These are phyloP conservation scores for Diplodia corticola DNA, from an alignment of 2,329 filamentous ascomycete species.

Conservation along the genomic window DNA sequence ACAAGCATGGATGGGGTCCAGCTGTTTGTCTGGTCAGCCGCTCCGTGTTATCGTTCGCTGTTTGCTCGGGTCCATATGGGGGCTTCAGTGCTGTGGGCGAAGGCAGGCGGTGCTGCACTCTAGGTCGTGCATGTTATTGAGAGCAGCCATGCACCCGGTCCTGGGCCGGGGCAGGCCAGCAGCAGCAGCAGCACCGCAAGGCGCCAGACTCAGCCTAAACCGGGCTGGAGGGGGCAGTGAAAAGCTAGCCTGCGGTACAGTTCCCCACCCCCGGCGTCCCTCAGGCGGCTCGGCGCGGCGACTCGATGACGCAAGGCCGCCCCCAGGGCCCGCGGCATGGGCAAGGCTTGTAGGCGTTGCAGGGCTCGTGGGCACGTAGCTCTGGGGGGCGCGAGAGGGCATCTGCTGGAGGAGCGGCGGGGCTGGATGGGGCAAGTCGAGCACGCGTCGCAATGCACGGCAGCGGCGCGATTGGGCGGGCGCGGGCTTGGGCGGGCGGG, in stretches of 20 bases:
- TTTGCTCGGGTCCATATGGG: not conserved
- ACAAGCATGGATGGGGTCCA: not conserved
- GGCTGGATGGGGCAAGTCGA: not conserved
- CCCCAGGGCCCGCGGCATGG: not conserved
- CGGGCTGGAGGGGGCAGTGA: not conserved
- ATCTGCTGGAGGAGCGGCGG: not conserved
- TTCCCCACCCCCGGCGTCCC: slow-evolving; percentile 5
- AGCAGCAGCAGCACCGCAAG: not conserved
- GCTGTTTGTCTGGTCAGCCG: not conserved
- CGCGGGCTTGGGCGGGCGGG: no score
- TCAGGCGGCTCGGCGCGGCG: not conserved
- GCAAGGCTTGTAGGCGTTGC: not conserved
- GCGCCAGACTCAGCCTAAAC: not conserved
- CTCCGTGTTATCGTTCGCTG: not conserved
- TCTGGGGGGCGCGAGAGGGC: not conserved
- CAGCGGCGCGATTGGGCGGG: not conserved
- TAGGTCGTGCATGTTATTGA: not conserved
- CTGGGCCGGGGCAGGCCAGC: not conserved
- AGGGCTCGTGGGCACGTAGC: no score
- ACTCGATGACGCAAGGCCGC: not conserved
- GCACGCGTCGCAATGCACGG: slow-evolving; percentile 1
- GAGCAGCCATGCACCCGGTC: not conserved
- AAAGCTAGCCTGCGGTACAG: not conserved
- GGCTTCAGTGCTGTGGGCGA: not conserved
- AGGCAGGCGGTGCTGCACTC: not conserved